phyloP scores from a whole-genome alignment of 352 stramenopile species.

The Globisporangium nunn region DNA sequence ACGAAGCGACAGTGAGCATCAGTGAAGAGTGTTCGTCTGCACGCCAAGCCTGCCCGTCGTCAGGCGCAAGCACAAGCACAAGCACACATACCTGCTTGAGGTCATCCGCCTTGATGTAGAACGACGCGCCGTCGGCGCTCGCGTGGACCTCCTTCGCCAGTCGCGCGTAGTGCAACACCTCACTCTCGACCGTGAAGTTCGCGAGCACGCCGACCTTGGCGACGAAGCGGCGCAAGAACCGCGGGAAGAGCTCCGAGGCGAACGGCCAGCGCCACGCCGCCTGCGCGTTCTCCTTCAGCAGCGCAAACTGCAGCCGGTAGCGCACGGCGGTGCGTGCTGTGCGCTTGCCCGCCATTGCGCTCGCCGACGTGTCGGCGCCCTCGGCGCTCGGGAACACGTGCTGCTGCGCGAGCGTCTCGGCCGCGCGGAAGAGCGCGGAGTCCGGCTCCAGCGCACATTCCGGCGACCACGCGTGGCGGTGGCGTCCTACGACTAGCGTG shows the following conservation, averaged over 20 bases:
- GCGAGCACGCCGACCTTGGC: constrained; percentile 44
- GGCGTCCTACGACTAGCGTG: constrained; percentile 40
- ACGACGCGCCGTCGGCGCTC: constrained; percentile 19
- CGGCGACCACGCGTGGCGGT: constrained; percentile 60
- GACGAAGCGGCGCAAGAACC: constrained; percentile 37
- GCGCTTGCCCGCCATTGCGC: constrained; percentile 12
- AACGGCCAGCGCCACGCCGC: constrained; percentile 42
- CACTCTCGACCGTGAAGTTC: constrained; percentile 63
- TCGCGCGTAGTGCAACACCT: constrained; percentile 60
- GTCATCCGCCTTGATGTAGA: constrained; percentile 49
- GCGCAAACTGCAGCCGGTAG: constrained; percentile 62
- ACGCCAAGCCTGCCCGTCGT: too few relatives aligned
- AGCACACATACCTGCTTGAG: constrained; percentile 47
- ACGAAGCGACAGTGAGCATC: not conserved
- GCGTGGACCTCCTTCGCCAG: constrained; percentile 48
- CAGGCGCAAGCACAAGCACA: too few relatives aligned
- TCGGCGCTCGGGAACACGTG: constrained; percentile 28
- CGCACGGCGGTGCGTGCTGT: constrained; percentile 35
- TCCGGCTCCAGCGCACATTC: constrained; percentile 20
- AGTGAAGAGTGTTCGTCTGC: not conserved
- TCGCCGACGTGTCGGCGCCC: not conserved
- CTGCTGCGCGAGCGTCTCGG: constrained; percentile 29
- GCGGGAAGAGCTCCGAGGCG: constrained; percentile 20
- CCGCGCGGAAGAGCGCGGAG: constrained; percentile 20
- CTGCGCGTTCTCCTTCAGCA: constrained; percentile 51